phyloP scores from a whole-genome alignment of 1,284 basidiomycete species.

The Pseudozyma sp. region DNA sequence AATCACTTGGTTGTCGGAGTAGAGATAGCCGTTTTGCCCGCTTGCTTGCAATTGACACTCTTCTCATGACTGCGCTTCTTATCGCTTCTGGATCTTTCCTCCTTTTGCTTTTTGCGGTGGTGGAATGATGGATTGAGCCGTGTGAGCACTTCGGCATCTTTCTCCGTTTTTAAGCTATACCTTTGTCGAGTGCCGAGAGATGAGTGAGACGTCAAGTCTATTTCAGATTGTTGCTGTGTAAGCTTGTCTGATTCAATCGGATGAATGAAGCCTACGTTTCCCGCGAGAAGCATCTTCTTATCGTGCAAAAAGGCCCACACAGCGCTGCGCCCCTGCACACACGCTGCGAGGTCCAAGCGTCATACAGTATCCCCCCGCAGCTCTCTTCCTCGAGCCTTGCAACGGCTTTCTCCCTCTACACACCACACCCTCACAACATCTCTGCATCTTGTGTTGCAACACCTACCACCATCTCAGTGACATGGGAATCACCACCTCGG shows the following conservation, averaged over 20 bases:
- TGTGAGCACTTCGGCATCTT: no score
- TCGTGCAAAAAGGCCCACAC: not conserved
- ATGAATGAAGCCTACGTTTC: no score
- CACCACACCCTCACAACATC: not conserved
- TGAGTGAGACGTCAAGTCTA: not conserved
- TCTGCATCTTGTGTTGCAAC: not conserved
- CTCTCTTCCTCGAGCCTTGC: not conserved
- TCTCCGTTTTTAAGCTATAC: not conserved
- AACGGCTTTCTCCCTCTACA: not conserved
- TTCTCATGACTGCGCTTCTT: not conserved
- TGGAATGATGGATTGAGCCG: no score
- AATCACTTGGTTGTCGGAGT: not conserved
- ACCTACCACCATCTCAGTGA: not conserved
- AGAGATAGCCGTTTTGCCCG: not conserved
- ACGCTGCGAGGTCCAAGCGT: slow-evolving; percentile 4
- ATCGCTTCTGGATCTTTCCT: slow-evolving; percentile 26
- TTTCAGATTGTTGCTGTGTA: no score
- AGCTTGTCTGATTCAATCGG: no score
- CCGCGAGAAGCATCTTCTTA: not conserved
- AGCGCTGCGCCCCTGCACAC: not conserved
- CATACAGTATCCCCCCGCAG: not conserved
- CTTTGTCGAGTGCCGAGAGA: not conserved
- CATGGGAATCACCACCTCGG: slow-evolving; percentile 14
- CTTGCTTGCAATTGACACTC: no score
- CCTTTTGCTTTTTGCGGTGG: no score